Evolutionary conservation across 352 stramenopile genomes (phyloP).

Genomic region (Globisporangium lucens): DNA sequence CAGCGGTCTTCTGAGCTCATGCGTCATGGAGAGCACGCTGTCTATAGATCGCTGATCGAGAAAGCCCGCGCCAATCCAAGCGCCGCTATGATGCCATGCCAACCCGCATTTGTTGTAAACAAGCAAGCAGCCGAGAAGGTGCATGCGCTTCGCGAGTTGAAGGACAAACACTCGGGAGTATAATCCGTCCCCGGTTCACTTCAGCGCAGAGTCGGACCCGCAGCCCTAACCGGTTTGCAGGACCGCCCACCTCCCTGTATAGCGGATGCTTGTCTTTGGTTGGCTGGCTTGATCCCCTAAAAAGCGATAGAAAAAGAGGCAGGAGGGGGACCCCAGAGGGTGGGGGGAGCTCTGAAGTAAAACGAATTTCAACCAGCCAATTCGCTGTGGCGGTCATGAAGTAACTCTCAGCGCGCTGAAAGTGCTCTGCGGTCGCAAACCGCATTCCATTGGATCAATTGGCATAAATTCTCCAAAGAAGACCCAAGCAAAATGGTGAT

Average conservation of each 20-base stretch:
- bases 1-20: conserved; percentile 51
- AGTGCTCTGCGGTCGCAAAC: conserved; percentile 22
- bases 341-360: conserved; percentile 31
- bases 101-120: neutral
- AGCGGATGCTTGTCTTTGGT: conserved; percentile 6
- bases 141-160: neutral
- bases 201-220: neutral
- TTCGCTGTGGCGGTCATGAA: conserved; percentile 45
- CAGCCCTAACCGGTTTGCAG: conserved; percentile 2
- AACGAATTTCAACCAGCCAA: conserved; percentile 82
- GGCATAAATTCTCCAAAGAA: conserved; percentile 89
- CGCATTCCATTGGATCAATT: conserved; percentile 55
- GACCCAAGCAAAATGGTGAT: conserved; percentile 89
- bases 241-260: neutral
- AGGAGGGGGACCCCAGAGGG: conserved; percentile 5
- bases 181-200: neutral
- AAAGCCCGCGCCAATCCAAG: neutral
- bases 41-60: neutral
- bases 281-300: conserved; percentile 9
- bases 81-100: neutral
- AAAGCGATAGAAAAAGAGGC: neutral
- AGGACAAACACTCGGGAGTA: neutral
- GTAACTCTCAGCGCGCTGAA: conserved; percentile 30
- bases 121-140: neutral
- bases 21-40: conserved; percentile 26